These are phyloP conservation scores for Colletotrichum musae DNA, from an alignment of 2,329 filamentous ascomycete species.

Conservation along the genomic window DNA sequence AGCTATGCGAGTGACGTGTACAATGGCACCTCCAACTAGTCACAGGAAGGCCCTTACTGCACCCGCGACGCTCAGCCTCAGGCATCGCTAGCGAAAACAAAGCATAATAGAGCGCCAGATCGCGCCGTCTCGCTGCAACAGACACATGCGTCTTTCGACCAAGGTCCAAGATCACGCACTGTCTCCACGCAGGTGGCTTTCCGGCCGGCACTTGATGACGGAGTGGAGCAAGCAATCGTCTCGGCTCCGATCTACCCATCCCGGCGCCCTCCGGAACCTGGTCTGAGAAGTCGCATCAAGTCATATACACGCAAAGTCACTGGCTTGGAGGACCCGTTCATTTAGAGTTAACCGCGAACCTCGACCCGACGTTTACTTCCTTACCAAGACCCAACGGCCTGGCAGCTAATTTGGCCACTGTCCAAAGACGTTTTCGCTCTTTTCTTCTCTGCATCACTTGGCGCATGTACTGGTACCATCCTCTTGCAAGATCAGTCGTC, in stretches of 20 bases:
- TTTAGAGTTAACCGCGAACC: slow-evolving; percentile 15
- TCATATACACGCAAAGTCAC: slow-evolving; percentile 16
- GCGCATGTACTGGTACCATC: slow-evolving; percentile 27
- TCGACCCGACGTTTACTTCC: background rate
- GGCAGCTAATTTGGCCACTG: background rate
- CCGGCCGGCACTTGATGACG: slow-evolving; percentile 12
- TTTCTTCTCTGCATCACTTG: slow-evolving; percentile 33
- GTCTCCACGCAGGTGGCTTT: slow-evolving; percentile 30
- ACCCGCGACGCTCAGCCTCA: slow-evolving; percentile 16
- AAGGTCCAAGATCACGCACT: slow-evolving; percentile 24
- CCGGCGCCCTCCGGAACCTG: slow-evolving; percentile 8
- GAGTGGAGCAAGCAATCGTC: slow-evolving; percentile 25
- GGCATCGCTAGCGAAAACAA: slow-evolving; percentile 3
- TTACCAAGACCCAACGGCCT: background rate
- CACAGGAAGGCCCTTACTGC: slow-evolving; percentile 27
- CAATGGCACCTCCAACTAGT: slow-evolving; percentile 41
- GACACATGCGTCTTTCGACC: slow-evolving; percentile 9
- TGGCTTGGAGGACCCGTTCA: slow-evolving; percentile 38
- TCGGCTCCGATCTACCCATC: slow-evolving; percentile 32
- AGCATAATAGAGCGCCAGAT: slow-evolving; percentile 21
- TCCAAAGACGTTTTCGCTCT: slow-evolving; percentile 12
- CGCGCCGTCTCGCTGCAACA: slow-evolving; percentile 23
- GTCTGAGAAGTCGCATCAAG: slow-evolving; percentile 11
- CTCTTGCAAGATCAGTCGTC: slow-evolving; percentile 13
- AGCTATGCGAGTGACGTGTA: slow-evolving; percentile 43